Percentiles rank a stretch among this genome's conserved stretches.
phyloP scores from a whole-genome alignment of 2,329 filamentous ascomycete species.

The Neocatenulostroma microsporum region DNA sequence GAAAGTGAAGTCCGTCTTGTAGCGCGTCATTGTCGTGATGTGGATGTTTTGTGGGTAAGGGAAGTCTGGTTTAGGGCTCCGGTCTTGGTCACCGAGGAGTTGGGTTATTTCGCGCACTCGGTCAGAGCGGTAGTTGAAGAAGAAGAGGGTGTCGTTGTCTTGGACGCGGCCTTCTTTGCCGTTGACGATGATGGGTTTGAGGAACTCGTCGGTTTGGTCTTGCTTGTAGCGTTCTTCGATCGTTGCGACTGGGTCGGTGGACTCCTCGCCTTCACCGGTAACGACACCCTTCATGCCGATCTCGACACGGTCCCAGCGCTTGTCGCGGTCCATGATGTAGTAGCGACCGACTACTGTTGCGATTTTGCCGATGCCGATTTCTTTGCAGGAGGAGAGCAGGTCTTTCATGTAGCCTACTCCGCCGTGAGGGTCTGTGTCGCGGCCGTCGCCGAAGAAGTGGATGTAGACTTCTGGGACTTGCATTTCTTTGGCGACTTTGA shows the following conservation, averaged over 20 bases:
- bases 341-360: conserved; percentile 92
- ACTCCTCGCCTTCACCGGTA: conserved; percentile 77
- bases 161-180: conserved; percentile 80
- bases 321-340: conserved; percentile 99
- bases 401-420: conserved; percentile 80
- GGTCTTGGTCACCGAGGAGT: conserved; percentile 84
- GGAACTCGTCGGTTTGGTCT: conserved; percentile 90
- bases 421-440: conserved; percentile 96
- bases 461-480: conserved; percentile 88
- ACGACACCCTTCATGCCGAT: conserved; percentile 81
- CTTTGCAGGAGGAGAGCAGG: conserved; percentile 69
- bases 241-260: conserved; percentile 73
- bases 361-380: conserved; percentile 78
- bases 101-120: conserved; percentile 95
- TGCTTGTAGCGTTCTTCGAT: conserved; percentile 82
- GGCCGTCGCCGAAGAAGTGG: conserved; percentile 97
- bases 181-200: conserved; percentile 93
- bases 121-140: conserved; percentile 99
- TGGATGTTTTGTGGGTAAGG: conserved; percentile 80
- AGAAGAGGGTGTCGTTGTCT: conserved; percentile 91
- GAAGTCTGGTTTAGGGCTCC: conserved; percentile 84
- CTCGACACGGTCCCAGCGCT: conserved; percentile 95
- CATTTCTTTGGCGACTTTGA: conserved; percentile 83
- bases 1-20: conserved; percentile 93
- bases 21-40: conserved; percentile 95